Evolutionary conservation across 495 filamentous ascomycete species (phyloP), one percentile per base, ranked within the genome.

Genomic region (Trichoderma virens): DNA sequence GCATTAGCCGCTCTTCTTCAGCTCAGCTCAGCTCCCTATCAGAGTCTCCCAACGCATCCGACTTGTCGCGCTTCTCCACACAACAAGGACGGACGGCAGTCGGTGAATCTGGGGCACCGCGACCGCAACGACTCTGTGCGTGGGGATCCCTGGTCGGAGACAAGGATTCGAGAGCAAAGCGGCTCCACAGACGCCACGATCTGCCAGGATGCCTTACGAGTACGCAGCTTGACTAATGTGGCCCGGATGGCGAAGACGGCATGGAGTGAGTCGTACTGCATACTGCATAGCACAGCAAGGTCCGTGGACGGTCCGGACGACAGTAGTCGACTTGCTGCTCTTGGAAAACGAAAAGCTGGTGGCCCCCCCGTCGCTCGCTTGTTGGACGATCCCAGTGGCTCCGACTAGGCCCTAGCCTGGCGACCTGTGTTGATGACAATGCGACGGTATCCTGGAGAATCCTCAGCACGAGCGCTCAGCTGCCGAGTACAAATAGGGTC

Each of bases 311-410:
- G n/a, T 47, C 20, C 43, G 20, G 43, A 35, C 34, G 6, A 13
- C 34, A 35, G 13, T n/a, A 13, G 34, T 13, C 34, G 13, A 35
- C 8, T 45, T 56, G 13, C 51, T 56, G 9, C 51, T 56, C 13
- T 16, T 27, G 51, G 51, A 30, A 18, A 56, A 28, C 14, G 25
- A 30, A 27, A 28, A 9, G 23, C 45, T 56, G 51, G 51, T 30
- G 51, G 43, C 43, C 25, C 51, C 25, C 51, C 51, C 51, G 25
- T 56, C 51, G 51, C 51, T 56, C 51, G 51, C 51, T 56, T 56
- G 51, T 56, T 28, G 16, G 27, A 13, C 27, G 25, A 56, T 31
- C 16, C 51, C 51, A 56, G 20, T 56, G 51, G 51, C 51, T 56
- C 11, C 51, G 11, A 30, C 20, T 56, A 56, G 16, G 11, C 25